A percentile compares a stretch with the other conserved stretches of the same genome.
phyloP scores from a whole-genome alignment of 441 rosid species.

The Syzygium malaccense region DNA sequence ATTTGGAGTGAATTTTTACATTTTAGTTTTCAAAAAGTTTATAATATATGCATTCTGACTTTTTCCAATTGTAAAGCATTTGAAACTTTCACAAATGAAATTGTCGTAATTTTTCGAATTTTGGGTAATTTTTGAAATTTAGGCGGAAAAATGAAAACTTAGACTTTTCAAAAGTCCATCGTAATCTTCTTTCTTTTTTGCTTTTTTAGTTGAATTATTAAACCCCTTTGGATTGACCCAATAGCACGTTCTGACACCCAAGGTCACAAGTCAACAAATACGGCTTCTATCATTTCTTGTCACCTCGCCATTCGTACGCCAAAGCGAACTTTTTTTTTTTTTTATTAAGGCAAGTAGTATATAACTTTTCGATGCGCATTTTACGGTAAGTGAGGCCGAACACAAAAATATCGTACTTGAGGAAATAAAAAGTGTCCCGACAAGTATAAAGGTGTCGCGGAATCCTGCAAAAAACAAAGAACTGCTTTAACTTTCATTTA shows the following conservation, averaged over 20 bases:
- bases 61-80: background rate
- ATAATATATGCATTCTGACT: fast-evolving
- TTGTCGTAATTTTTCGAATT: background rate
- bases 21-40: fast-evolving
- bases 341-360: too few relatives aligned
- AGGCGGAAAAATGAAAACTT: background rate
- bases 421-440: too few relatives aligned
- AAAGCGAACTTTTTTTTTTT: too few relatives aligned
- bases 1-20: background rate
- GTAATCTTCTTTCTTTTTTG: background rate
- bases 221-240: background rate
- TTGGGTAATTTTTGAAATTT: background rate
- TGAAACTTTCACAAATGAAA: background rate
- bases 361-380: too few relatives aligned
- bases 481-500: background rate
- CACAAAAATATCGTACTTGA: too few relatives aligned
- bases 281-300: background rate
- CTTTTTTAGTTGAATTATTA: background rate
- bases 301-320: background rate
- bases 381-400: too few relatives aligned
- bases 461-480: background rate
- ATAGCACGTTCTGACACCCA: background rate
- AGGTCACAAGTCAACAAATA: background rate
- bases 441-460: too few relatives aligned
- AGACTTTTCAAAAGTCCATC: background rate